Percentiles rank a stretch among this genome's conserved stretches.
These are phyloP conservation scores for Aspergillus sp. DNA, from an alignment of 2,329 filamentous ascomycete genomes.

Conservation along the genomic window DNA sequence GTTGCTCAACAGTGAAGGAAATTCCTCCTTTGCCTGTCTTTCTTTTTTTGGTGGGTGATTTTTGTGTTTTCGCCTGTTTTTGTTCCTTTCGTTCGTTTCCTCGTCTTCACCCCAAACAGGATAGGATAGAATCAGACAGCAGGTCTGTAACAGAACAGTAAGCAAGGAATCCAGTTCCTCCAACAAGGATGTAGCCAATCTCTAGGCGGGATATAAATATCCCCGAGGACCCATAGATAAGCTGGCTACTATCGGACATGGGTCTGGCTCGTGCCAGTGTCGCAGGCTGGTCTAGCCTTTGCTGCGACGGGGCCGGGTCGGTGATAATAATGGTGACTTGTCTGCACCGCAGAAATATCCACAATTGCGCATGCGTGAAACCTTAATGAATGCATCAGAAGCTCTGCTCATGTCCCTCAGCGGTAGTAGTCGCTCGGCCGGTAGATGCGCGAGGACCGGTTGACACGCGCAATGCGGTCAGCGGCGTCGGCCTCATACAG, in stretches of 20 bases:
- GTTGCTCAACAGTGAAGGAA: background rate
- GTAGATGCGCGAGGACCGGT: slow-evolving; percentile 32
- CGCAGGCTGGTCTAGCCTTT: background rate
- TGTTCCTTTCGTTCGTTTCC: background rate
- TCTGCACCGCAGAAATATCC: background rate
- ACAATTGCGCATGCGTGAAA: background rate
- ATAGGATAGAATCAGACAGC: background rate
- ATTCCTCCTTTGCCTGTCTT: background rate
- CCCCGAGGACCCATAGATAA: background rate
- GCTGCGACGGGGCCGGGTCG: background rate
- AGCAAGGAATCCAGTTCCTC: background rate
- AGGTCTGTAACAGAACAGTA: background rate
- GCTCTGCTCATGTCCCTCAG: slow-evolving; percentile 18
- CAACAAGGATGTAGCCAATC: background rate
- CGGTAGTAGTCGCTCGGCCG: slow-evolving; percentile 35
- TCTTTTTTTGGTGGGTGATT: background rate
- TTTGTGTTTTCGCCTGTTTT: background rate
- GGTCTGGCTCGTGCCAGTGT: background rate
- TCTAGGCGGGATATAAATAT: background rate
- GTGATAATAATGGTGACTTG: background rate
- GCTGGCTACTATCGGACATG: background rate
- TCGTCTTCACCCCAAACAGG: background rate
- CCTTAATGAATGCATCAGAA: background rate
- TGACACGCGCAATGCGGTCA: slow-evolving; percentile 37
- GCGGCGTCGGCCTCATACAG: slow-evolving; percentile 38